Conservation (phyloP, 1,284 basidiomycete genomes). For the Termitomyces sp. region DNA sequence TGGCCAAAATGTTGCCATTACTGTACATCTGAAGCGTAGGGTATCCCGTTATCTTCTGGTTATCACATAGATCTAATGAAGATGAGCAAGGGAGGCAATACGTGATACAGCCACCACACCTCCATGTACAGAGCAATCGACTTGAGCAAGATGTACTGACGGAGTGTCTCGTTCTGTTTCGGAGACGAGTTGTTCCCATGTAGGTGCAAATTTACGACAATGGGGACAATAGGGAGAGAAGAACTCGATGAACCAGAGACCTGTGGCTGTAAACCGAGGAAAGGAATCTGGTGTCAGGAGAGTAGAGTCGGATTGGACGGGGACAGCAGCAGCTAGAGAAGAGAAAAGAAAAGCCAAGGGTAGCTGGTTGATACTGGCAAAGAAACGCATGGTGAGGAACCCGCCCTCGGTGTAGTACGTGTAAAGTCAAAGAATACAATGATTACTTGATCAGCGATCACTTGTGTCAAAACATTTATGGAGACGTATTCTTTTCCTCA, state of each 20-base stretch:
- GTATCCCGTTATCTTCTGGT: slow-evolving; percentile 69
- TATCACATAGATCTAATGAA: slow-evolving; percentile 62
- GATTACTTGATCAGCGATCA: slow-evolving; percentile 5
- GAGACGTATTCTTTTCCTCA: slow-evolving; percentile 52
- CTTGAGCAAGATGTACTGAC: slow-evolving; percentile 73
- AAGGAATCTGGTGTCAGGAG: slow-evolving; percentile 66
- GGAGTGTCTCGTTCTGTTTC: slow-evolving; percentile 53
- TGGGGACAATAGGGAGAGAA: slow-evolving; percentile 81
- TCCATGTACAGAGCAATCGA: slow-evolving; percentile 81
- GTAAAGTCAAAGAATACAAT: background rate
- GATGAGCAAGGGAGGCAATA: background rate
- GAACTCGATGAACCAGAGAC: slow-evolving; percentile 78
- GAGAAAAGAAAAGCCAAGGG: slow-evolving; percentile 19
- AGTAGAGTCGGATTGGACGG: slow-evolving; percentile 9
- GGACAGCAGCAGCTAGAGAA: slow-evolving; percentile 15
- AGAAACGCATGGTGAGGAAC: slow-evolving; percentile 15
- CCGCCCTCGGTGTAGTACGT: slow-evolving; percentile 11
- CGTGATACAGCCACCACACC: slow-evolving; percentile 47
- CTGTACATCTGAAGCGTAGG: slow-evolving; percentile 77
- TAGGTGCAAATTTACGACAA: slow-evolving; percentile 74
- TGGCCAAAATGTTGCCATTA: slow-evolving; percentile 58
- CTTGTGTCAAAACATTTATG: slow-evolving; percentile 31
- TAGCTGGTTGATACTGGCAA: background rate
- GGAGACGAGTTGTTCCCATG: slow-evolving; percentile 71
- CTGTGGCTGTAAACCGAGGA: slow-evolving; percentile 46